Conservation (phyloP, 441 rosid genomes). For the Hura crepitans region DNA sequence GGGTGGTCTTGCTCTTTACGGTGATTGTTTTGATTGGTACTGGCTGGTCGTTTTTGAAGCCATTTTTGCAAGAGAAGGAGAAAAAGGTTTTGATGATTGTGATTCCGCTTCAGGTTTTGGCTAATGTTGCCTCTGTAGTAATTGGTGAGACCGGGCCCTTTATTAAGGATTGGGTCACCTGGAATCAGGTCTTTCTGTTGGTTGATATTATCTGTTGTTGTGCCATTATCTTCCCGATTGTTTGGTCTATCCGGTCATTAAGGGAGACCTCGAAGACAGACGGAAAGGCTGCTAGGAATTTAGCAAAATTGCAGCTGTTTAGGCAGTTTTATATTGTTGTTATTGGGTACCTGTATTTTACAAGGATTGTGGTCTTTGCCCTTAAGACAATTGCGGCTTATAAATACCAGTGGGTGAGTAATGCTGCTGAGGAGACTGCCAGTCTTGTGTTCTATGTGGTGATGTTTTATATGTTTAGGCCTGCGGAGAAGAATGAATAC, state of each 20-base stretch:
- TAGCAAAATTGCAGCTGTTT: conserved; percentile 73
- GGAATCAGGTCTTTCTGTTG: conserved; percentile 86
- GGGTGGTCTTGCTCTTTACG: conserved; percentile 71
- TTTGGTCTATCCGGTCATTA: conserved; percentile 84
- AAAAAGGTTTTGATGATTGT: conserved; percentile 89
- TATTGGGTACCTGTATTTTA: conserved; percentile 79
- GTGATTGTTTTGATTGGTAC: conserved; percentile 90
- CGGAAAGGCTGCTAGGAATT: conserved; percentile 83
- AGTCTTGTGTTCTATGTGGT: conserved; percentile 61
- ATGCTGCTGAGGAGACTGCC: conserved; percentile 84
- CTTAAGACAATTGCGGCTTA: conserved; percentile 84
- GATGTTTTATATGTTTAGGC: conserved; percentile 94
- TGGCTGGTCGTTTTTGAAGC: conserved; percentile 91
- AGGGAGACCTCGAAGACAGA: conserved; percentile 88
- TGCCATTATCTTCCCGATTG: conserved; percentile 88
- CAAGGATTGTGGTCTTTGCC: conserved; percentile 92
- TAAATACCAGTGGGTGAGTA: conserved; percentile 88
- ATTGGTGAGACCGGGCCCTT: conserved; percentile 97
- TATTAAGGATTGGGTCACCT: conserved; percentile 83
- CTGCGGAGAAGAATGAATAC: conserved; percentile 82
- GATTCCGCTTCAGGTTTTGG: conserved; percentile 82
- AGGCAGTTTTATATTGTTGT: conserved; percentile 92
- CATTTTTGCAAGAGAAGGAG: conserved; percentile 83
- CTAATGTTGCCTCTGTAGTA: conserved; percentile 81
- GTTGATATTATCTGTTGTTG: conserved; percentile 91